phyloP scores from a whole-genome alignment of 164 flowering plant genomes.

The Saururus chinensis region DNA sequence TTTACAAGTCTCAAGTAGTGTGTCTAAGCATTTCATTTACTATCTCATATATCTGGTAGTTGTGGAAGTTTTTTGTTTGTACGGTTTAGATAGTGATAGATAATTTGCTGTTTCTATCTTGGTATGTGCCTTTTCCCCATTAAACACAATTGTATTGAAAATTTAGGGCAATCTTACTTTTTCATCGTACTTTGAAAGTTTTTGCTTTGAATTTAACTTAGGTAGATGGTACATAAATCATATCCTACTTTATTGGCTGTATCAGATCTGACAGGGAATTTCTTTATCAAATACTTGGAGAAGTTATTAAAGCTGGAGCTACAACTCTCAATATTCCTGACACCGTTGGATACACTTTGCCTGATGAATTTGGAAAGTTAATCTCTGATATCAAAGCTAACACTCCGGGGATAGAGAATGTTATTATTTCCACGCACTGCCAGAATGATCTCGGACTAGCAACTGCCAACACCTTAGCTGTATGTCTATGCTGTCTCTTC shows the following conservation, averaged over 20 bases:
- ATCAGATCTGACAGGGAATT: conserved; percentile 80
- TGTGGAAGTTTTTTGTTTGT: no score
- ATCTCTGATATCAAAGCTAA: conserved; percentile 87
- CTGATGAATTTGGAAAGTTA: conserved; percentile 66
- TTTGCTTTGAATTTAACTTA: not conserved
- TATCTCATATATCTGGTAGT: no score
- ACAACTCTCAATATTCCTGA: conserved; percentile 96
- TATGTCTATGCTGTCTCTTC: conserved; percentile 17
- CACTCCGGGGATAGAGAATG: conserved; percentile 85
- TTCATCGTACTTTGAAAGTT: no score
- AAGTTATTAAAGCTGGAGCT: conserved; percentile 95
- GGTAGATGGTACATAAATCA: not conserved
- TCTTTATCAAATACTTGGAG: conserved; percentile 72
- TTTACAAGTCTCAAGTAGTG: not conserved
- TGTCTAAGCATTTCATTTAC: not conserved
- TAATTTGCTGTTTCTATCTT: no score
- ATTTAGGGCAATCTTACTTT: no score
- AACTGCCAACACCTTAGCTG: conserved; percentile 84
- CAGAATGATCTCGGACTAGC: conserved; percentile 99
- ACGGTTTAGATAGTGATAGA: no score
- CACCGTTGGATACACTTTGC: conserved; percentile 77
- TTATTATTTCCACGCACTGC: conserved; percentile 92
- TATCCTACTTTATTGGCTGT: conserved; percentile 1
- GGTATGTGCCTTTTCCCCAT: no score
- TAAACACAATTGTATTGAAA: no score